Percentiles rank a stretch among this genome's conserved stretches.
Evolutionary conservation across 805 yeast species (phyloP).

Genomic region (Saturnispora sekii): DNA sequence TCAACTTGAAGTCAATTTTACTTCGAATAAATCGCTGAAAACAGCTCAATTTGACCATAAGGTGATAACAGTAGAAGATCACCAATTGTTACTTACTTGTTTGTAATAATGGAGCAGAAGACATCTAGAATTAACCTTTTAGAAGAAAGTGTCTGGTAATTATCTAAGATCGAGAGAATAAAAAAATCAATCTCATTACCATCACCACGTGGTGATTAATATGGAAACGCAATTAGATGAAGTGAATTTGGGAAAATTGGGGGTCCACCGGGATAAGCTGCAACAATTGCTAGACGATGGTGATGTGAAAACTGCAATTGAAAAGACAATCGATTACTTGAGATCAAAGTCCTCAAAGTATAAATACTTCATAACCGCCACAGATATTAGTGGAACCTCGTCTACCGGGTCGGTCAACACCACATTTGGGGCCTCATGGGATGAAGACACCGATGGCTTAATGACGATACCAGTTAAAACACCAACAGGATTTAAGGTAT

Average conservation of each 20-base stretch:
- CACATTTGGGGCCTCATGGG: constrained; percentile 49
- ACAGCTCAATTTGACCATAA: too few species aligned
- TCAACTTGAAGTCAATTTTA: too few species aligned
- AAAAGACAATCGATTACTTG: constrained; percentile 27
- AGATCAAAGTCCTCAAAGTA: constrained; percentile 40
- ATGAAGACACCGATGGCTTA: constrained; percentile 44
- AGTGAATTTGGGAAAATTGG: neutral
- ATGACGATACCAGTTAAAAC: constrained; percentile 24
- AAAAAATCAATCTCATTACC: neutral
- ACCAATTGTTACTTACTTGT: constrained; percentile 36
- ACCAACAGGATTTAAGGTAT: constrained; percentile 15
- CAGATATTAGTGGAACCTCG: constrained; percentile 24
- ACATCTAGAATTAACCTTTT: constrained; percentile 31
- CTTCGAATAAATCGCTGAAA: too few species aligned
- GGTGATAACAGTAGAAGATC: too few species aligned
- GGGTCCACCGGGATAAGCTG: too few species aligned
- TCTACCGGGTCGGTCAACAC: constrained; percentile 26
- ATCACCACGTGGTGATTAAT: constrained; percentile 1
- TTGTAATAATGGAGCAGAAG: constrained; percentile 64
- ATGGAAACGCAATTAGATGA: constrained; percentile 2
- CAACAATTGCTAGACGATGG: neutral
- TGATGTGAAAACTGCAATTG: constrained; percentile 21
- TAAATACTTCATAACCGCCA: constrained; percentile 43
- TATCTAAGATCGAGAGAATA: neutral
- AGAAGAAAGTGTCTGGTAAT: too few species aligned